Percentiles rank a stretch among this genome's conserved stretches.
Evolutionary conservation across 1,139 yeast species (phyloP).

Genomic region (Magnusiomyces fungicola): DNA sequence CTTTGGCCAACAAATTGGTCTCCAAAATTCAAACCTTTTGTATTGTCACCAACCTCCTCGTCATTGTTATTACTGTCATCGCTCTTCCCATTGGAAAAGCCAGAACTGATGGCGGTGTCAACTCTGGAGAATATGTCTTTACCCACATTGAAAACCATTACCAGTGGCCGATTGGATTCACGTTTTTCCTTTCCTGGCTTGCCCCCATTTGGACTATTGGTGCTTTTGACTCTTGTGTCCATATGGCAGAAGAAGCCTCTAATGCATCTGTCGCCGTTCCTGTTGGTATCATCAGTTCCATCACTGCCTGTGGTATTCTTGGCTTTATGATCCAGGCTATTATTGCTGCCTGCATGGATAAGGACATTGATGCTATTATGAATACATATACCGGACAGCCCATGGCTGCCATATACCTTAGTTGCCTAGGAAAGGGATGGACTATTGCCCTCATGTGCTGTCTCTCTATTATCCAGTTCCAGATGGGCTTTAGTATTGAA

Average conservation of each 20-base stretch:
- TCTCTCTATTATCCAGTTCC: conserved; percentile 32
- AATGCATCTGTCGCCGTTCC: conserved; percentile 65
- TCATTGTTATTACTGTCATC: conserved; percentile 51
- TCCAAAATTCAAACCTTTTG: conserved; percentile 56
- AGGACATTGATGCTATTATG: conserved; percentile 41
- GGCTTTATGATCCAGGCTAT: conserved; percentile 55
- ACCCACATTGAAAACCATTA: conserved; percentile 48
- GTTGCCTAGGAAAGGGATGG: conserved; percentile 64
- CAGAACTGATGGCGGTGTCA: conserved; percentile 33
- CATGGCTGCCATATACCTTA: conserved; percentile 55
- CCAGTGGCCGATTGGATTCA: conserved; percentile 64
- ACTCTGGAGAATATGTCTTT: conserved; percentile 42
- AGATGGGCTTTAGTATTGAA: conserved; percentile 60
- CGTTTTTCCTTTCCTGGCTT: conserved; percentile 52
- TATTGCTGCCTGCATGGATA: conserved; percentile 48
- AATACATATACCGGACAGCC: conserved; percentile 28
- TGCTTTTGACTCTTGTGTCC: conserved; percentile 65
- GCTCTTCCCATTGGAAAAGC: conserved; percentile 44
- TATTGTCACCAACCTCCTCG: conserved; percentile 46
- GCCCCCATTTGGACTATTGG: conserved; percentile 43
- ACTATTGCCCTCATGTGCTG: conserved; percentile 36
- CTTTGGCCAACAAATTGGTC: conserved; percentile 44
- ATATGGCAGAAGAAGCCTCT: conserved; percentile 60
- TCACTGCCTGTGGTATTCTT: conserved; percentile 50
- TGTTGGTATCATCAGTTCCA: conserved; percentile 51